Base-by-base conservation (phyloP, 1,284 basidiomycete species). In the Ustanciosporium gigantosporum region DNA sequence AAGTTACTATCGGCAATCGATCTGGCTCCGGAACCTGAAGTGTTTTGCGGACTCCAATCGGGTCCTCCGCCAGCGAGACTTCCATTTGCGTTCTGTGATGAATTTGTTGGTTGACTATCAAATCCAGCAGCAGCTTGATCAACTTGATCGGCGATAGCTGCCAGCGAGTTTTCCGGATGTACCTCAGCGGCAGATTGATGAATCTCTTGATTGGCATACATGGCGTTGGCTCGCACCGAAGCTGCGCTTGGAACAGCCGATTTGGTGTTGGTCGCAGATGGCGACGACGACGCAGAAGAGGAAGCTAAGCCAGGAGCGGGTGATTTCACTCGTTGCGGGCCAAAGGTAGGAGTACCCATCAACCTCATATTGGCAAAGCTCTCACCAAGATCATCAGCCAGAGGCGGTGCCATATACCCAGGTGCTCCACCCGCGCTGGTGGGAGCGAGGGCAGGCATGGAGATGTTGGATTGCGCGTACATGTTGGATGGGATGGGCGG, bases 391-490 rank as follows among this genome's bases (percentile, higher is more conserved):
- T 72, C 69, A 31, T 72, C 69, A 11, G 69, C 69, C 19, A 70
- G 46, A 6, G 69, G 69, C 15, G 69, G 67, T 1, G 56, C 67
- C 19, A 46, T 37, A 2, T 37, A 44, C 3, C 31, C 37, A 16
- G 57, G 27, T 31, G 52, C 50, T 14, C 46, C 16, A 11, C 29
- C 38, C 3, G 29, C 29, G 19, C 31, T 35, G 9, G 16, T 34
- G 15, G 21, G 9, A 2, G 50, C 49, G 6, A 72, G 47, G 2
- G 60, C 53, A n/a, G 69, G 67, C 52, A 68, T 68, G 11, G 69
- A 72, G 39, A 65, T 61, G 60, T 72, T 72, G 38, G 65, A 60
- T 48, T 72, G 69, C 20, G 51, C 58, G 41, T 66, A 70, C 64
- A 72, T 67, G 40, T 38, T 41, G 5, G 50, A 42, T 34, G 41